Evolutionary conservation across 192 early-diverging fungal species (phyloP), one percentile per base, ranked within the genome.

Genomic region (Diversispora eburnea): DNA sequence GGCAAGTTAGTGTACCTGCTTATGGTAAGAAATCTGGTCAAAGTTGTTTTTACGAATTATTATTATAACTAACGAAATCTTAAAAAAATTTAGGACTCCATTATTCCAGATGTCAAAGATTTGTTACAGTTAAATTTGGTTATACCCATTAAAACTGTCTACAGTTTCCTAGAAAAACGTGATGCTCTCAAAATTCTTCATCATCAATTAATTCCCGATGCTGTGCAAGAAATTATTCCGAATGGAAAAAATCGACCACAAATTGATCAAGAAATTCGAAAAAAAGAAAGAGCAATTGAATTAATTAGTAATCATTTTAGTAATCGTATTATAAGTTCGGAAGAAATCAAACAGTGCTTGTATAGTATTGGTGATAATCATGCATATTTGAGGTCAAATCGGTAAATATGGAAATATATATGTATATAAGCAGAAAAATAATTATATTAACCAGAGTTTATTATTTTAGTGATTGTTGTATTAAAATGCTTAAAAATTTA

Each of bases 351-450:
- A 48, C 88, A 88, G 66, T 96, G 95, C 74, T 84, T 99, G 19
- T 97, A 99, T 80, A 93, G 91, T 64, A 98, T 99, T 76, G 98
- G 98, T 65, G 98, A 99, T 76, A 98, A 99, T 79, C 92, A 98
- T 81, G 89, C 92, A 42, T 99, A 94, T 82, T 81, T 99, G 78
- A 81, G 95, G 62, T 88, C 86, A 54, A 92, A 90, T 75, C 86
- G 84, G 83, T 88, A 86, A 81, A 70, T 0, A 33, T 33, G 25
- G 57, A n/a, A 13, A 5, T 33, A 39, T 39, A 41, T 25, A 41
- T 33, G 9, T 58, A 60, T 12, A 42, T 55, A 3, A 61, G 9
- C 8, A 25, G 17, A 1, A 25, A 57, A 51, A 62, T 48, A 22
- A 52, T 15, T 17, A 33, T 17, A 17, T 58, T 67, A 7, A 42